Conservation (phyloP, 2,329 filamentous ascomycete genomes). For the Nigrospora sphaerica region DNA sequence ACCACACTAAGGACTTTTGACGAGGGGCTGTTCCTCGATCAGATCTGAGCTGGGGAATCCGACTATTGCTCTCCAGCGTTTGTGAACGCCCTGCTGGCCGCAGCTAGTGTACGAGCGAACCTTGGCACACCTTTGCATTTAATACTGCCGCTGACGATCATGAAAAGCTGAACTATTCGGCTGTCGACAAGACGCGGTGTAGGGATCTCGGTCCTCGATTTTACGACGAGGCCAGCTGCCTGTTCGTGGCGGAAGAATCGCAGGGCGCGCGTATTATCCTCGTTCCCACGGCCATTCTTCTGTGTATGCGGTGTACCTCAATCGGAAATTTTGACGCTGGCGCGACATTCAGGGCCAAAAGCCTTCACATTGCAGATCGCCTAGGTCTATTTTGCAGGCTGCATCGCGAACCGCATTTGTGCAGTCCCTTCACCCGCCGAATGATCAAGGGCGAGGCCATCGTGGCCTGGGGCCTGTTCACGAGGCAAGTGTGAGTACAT, state of each 20-base stretch:
- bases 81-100: constrained; percentile 1
- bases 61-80: constrained; percentile 1
- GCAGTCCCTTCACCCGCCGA: background rate
- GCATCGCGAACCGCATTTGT: background rate
- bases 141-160: background rate
- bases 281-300: background rate
- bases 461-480: constrained; percentile 2
- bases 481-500: constrained; percentile 1
- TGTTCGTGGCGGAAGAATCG: background rate
- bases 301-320: constrained; percentile 1
- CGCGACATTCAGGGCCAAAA: background rate
- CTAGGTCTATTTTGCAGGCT: background rate
- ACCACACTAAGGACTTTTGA: constrained; percentile 1
- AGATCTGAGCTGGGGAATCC: background rate
- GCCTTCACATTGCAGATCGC: background rate
- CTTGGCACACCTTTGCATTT: no score
- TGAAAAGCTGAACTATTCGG: constrained; percentile 1
- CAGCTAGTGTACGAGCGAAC: background rate
- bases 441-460: background rate
- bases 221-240: background rate
- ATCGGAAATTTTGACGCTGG: background rate
- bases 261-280: background rate
- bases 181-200: background rate
- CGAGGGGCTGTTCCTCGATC: background rate
- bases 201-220: background rate